A percentile compares a stretch with the other conserved stretches of the same genome.
Evolutionary conservation across 2,329 filamentous ascomycete species (phyloP).

Genomic region (Whalleya microplaca): DNA sequence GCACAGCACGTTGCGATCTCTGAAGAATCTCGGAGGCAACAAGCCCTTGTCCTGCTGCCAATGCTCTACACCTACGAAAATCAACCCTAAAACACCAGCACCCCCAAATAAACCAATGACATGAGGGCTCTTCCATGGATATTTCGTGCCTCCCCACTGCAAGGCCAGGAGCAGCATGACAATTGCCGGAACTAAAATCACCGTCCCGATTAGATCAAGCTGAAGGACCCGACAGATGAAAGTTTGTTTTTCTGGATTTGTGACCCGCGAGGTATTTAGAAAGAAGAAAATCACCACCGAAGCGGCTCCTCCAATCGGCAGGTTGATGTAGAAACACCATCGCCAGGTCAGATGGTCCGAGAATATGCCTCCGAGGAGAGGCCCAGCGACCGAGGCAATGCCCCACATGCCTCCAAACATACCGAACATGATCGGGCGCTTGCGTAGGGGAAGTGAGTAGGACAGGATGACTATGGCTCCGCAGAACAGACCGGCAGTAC

Average conservation of each 20-base stretch:
- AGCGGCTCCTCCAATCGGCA: constrained; percentile 36
- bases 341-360: constrained; percentile 26
- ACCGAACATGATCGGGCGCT: constrained; percentile 18
- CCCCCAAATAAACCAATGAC: constrained; percentile 57
- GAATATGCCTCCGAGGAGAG: constrained; percentile 25
- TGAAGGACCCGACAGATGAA: constrained; percentile 8
- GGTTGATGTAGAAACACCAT: constrained; percentile 31
- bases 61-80: constrained; percentile 53
- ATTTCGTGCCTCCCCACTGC: constrained; percentile 58
- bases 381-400: constrained; percentile 23
- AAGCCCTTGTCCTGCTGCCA: constrained; percentile 53
- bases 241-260: constrained; percentile 13
- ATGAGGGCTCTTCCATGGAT: constrained; percentile 52
- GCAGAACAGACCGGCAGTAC: constrained; percentile 29
- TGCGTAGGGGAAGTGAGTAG: constrained; percentile 18
- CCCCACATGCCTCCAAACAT: constrained; percentile 24
- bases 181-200: constrained; percentile 44
- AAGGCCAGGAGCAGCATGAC: constrained; percentile 58
- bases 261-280: constrained; percentile 12
- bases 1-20: constrained; percentile 46
- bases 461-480: constrained; percentile 25
- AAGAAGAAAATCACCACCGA: constrained; percentile 28
- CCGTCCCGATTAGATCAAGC: constrained; percentile 13
- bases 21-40: constrained; percentile 53
- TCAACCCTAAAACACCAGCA: constrained; percentile 46